Base-by-base conservation (phyloP, 1,139 yeast species). In the Pichia inconspicua region DNA sequence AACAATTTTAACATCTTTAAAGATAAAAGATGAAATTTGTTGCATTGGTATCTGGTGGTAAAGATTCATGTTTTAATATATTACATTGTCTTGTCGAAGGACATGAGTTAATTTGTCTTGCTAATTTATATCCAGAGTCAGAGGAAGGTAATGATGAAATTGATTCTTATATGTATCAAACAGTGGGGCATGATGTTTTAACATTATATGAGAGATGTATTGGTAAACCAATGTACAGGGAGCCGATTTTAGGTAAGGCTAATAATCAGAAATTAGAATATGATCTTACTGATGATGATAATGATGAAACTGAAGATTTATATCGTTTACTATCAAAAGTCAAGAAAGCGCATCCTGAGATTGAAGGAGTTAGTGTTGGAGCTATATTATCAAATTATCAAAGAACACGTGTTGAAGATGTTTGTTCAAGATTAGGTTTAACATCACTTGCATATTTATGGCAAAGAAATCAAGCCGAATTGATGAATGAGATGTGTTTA, bases 101-200 rank as follows among this genome's bases (percentile, higher is more conserved):
- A 6, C 98, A 92, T 67, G 85, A 86, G 58, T 69, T 92, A 12
- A 77, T 77, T 0, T 96, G 96, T 0, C 66, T 92, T 45, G 98
- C 89, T 0, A 92, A 92, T 59, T 66, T 92, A 51, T 80, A 80
- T 59, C 98, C 98, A 2, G 97, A 34, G 3, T 70, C 72, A 9
- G 11, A 19, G 25, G 62, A 66, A 22, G 66, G 69, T 17, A 66
- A 66, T 19, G 77, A 75, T 55, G 98, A 92, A 64, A 70, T 92
- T 50, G 97, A 92, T 66, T 86, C 96, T 48, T 92, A 84, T 64
- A 92, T 92, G 98, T 92, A 87, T 66, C 98, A 92, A 66, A 92
- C 98, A 0, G 98, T 92, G n/a, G 98, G 98, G 0, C 94, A 85
- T 64, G 88, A 84, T 56, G 78, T 87, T 4, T 73, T 92, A 5